Base-by-base conservation (phyloP, 768 basidiomycete genomes). In the Boletus patriciae region DNA sequence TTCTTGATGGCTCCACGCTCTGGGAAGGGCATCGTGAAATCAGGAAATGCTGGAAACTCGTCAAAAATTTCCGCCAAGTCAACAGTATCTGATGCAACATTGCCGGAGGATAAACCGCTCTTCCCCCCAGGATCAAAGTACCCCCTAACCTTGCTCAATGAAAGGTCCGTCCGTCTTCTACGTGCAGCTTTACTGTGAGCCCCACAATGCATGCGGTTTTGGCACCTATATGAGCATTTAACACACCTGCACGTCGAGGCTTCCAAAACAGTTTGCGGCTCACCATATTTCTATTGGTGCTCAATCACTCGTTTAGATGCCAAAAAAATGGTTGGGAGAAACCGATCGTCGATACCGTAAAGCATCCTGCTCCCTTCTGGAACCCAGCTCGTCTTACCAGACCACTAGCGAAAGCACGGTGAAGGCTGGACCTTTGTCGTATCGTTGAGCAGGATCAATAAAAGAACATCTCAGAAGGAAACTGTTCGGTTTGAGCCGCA, bases 301-400 rank as follows among this genome's bases (percentile, higher is more conserved):
- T 45, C 8, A 34, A 18, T 47, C 45, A 37, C 4, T 41, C 19
- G 21, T 53, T 16, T 51, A 91, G 89, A 72, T 95, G 92, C 67
- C 91, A 93, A 67, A 94, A 95, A 72, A 79, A 82, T 49, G 92
- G 89, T 3, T 96, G 92, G 92, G 91, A 94, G 55, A 87, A 87
- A 59, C 88, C 94, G 1, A 63, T 73, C 9, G 81, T 96, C n/a
- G 86, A 93, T 52, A 83, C 89, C 27, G 91, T 92, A 67, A 71
- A 70, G 48, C 29, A 11, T 37, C 25, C 9, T 27, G 27, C 6
- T 29, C 19, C 19, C 25, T 15, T 34, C 18, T 46, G n/a, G 12
- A 25, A 36, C 3, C 21, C 21, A n/a, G 8, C 29, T 31, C 57
- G 55, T 50, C 55, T 61, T 56, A 61, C 52, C 25, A 55, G 54